Conservation (phyloP, 306 rosid species). For the Leucaena leucocephala region DNA sequence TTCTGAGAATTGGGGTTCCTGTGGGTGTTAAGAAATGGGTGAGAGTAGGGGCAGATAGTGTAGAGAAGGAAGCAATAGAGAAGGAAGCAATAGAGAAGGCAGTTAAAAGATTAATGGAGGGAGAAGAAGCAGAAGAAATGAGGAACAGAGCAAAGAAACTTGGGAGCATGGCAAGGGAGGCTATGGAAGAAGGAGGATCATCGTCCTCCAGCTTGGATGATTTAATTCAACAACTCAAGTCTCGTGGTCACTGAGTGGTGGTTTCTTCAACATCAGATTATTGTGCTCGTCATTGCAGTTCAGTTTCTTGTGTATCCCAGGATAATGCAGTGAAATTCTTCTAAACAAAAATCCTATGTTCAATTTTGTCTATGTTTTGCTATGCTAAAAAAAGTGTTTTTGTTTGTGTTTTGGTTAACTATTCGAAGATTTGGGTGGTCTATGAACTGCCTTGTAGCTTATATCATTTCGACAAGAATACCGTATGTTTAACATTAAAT, state of each 20-base stretch:
- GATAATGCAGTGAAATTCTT: not conserved
- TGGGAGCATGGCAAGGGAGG: constrained; percentile 27
- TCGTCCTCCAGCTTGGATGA: not conserved
- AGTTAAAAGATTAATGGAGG: constrained; percentile 24
- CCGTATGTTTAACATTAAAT: too few relatives aligned
- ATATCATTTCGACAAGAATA: too few relatives aligned
- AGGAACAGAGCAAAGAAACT: constrained; percentile 32
- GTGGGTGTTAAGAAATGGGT: constrained; percentile 36
- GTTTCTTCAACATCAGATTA: not conserved
- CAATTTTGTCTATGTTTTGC: too few relatives aligned
- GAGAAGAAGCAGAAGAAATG: constrained; percentile 33
- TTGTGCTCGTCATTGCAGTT: not conserved
- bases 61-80: not conserved
- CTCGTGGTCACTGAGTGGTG: not conserved
- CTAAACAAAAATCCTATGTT: too few relatives aligned
- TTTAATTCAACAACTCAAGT: not conserved
- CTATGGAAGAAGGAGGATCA: constrained; percentile 38
- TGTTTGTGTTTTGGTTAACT: too few relatives aligned
- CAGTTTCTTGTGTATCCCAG: not conserved
- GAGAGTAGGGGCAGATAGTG: not conserved
- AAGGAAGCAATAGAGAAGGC: constrained; percentile 9
- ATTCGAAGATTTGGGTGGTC: too few relatives aligned
- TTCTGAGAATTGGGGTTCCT: constrained; percentile 36
- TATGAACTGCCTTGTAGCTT: too few relatives aligned
- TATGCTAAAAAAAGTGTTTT: too few relatives aligned